Evolutionary conservation across 2,329 filamentous ascomycete genomes (phyloP), one percentile per base, ranked within the genome.

Genomic region (Fusarium abutilonis): DNA sequence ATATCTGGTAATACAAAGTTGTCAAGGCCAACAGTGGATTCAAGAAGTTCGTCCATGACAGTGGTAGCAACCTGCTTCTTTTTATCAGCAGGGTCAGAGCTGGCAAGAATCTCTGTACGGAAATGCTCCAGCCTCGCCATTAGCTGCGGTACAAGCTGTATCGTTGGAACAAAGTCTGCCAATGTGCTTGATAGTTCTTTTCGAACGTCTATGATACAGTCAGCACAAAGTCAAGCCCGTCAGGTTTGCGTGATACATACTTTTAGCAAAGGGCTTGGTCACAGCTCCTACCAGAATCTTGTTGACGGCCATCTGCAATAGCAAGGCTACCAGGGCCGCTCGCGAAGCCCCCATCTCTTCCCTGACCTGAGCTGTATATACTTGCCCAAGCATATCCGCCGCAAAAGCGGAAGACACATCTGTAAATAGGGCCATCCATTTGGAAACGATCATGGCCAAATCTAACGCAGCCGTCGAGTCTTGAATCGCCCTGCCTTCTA

Each of bases 281-380:
- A 91, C 73, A 4, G 83, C 80, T 40, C 77, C 75, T 5, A 88
- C 72, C 10, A 90, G 80, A 5, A 78, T 76, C 4, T 76, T 75
- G 63, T 87, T 89, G 61, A 91, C 87, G 51, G 84, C 82, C 10
- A 89, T 77, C 1, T 84, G 82, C 44, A 89, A 76, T 6, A 90
- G 75, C 15, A 91, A 77, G 70, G 88, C 83, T 3, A 88, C 84
- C 58, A 91, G 83, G 0, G 86, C 88, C 41, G 86, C 84, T 17
- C 86, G 82, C 2, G 87, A 80, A 40, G 82, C 77, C 46, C 85
- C 85, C 77, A 87, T 83, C 46, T 89, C 86, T 29, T 87, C 80
- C 17, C 79, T 77, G 1, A 77, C 73, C 45, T 80, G 80, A 1
- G 78, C 77, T 38, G 73, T 76, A 44, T 79, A 78, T 44, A 80